Evolutionary conservation across 2,329 filamentous ascomycete species (phyloP).

Genomic region (Epichloe sibirici): DNA sequence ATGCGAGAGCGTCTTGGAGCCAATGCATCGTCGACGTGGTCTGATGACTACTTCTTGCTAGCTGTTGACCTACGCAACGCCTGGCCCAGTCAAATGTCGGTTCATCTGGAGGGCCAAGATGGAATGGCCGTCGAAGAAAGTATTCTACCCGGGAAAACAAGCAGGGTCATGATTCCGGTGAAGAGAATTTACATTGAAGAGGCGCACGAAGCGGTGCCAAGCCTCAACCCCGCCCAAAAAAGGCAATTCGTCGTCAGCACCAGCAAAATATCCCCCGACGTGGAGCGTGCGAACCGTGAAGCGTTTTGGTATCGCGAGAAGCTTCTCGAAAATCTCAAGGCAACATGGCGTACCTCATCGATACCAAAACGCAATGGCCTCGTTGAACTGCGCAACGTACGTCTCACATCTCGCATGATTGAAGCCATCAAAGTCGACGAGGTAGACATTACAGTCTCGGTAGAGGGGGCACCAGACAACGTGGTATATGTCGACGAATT

Average conservation of each 20-base stretch:
- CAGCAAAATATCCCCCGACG: conserved; percentile 65
- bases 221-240: conserved; percentile 67
- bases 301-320: conserved; percentile 86
- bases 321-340: conserved; percentile 58
- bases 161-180: conserved; percentile 63
- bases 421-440: conserved; percentile 75
- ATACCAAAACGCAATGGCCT: conserved; percentile 45
- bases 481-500: conserved; percentile 39
- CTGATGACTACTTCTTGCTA: conserved; percentile 59
- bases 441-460: conserved; percentile 47
- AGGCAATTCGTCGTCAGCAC: conserved; percentile 87
- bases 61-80: conserved; percentile 78
- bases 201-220: conserved; percentile 65
- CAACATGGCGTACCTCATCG: conserved; percentile 53
- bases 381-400: conserved; percentile 65
- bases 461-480: conserved; percentile 12
- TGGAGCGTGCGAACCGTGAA: conserved; percentile 65
- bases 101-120: conserved; percentile 46
- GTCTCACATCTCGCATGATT: conserved; percentile 66
- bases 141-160: conserved; percentile 56
- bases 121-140: conserved; percentile 38
- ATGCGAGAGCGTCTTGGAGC: conserved; percentile 40
- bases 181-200: conserved; percentile 66
- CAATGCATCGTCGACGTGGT: conserved; percentile 27
- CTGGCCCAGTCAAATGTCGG: conserved; percentile 69